phyloP scores from a whole-genome alignment of 129 eudicot species.

The Silybum marianum region DNA sequence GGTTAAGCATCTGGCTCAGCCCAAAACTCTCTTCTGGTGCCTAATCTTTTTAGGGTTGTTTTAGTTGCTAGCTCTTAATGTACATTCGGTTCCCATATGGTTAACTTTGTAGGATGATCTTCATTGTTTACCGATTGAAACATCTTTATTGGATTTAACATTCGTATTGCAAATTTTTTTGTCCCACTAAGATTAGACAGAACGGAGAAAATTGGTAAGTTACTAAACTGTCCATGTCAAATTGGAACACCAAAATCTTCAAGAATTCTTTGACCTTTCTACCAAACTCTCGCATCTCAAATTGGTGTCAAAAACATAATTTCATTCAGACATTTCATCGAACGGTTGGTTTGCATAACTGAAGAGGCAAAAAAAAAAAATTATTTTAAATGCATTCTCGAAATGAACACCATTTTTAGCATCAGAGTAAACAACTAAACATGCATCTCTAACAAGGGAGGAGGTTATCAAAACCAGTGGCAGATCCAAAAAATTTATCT shows the following conservation, averaged over 20 bases:
- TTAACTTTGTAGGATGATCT: slow-evolving; percentile 1
- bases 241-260: neutral
- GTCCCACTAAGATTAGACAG: neutral
- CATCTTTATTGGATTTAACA: neutral
- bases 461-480: too few species aligned
- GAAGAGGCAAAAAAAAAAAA: too few species aligned
- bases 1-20: neutral
- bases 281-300: too few species aligned
- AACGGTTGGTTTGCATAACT: neutral
- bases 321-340: neutral
- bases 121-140: neutral
- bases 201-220: neutral
- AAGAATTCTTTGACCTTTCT: too few species aligned
- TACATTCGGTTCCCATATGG: neutral
- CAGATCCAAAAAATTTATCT: too few species aligned
- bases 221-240: neutral
- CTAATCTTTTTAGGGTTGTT: neutral
- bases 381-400: too few species aligned
- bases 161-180: neutral
- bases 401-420: too few species aligned
- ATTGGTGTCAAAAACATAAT: too few species aligned
- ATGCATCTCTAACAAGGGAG: too few species aligned
- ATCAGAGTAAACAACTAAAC: too few species aligned
- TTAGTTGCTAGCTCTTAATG: neutral
- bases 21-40: neutral